Evolutionary conservation across 176 grass and related monocot species (phyloP).

Genomic region (Paspalum notatum): DNA sequence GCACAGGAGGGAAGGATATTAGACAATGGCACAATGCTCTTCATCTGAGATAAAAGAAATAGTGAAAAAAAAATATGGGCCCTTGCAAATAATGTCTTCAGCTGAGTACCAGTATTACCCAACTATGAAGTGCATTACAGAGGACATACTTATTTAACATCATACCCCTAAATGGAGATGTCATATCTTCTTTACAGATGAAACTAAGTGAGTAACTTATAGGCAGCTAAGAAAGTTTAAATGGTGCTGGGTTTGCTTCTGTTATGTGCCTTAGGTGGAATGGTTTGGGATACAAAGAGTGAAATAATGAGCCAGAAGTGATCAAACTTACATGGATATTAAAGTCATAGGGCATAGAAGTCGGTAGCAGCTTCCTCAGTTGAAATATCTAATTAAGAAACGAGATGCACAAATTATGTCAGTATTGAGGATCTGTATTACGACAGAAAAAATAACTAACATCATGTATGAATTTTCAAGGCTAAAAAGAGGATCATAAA

Average conservation of each 20-base stretch:
- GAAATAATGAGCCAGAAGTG: slow-evolving; percentile 33
- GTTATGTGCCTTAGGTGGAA: neutral
- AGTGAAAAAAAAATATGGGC: neutral
- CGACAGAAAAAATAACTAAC: slow-evolving; percentile 14
- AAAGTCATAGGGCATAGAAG: slow-evolving; percentile 92
- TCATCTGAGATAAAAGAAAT: slow-evolving; percentile 24
- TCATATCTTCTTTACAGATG: neutral
- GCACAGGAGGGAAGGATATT: slow-evolving; percentile 31
- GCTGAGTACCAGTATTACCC: slow-evolving; percentile 3
- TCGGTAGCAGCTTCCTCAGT: slow-evolving; percentile 91
- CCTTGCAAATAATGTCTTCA: neutral
- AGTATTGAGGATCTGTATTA: slow-evolving; percentile 2
- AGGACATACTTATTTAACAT: slow-evolving; percentile 17
- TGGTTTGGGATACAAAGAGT: neutral
- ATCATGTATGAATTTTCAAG: slow-evolving; percentile 9
- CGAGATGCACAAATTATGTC: slow-evolving; percentile 32
- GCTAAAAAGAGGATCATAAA: neutral
- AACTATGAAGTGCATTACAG: slow-evolving; percentile 9
- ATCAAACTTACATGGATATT: slow-evolving; percentile 94
- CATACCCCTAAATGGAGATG: neutral
- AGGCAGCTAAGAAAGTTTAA: neutral
- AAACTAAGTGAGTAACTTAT: slow-evolving; percentile 22
- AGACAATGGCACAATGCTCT: slow-evolving; percentile 29
- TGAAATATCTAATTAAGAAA: slow-evolving; percentile 78
- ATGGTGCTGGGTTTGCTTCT: slow-evolving; percentile 9